Conservation (phyloP, 805 yeast genomes). For the Zygosaccharomyces rouxii region DNA sequence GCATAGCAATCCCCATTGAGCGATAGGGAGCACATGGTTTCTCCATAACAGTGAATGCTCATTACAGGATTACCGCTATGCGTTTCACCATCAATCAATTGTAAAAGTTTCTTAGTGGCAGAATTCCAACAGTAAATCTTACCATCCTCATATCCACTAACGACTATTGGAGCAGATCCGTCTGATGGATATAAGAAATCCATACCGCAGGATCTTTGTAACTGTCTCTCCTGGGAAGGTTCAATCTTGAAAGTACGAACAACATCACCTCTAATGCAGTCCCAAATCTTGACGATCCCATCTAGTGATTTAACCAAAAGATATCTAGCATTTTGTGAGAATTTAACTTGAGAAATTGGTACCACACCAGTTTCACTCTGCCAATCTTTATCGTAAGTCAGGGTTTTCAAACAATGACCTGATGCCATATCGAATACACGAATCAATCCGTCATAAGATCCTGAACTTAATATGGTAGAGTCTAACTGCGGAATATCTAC, state of each 20-base stretch:
- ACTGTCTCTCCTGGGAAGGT: slow-evolving; percentile 9
- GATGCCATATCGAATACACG: slow-evolving; percentile 82
- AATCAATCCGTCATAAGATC: slow-evolving; percentile 86
- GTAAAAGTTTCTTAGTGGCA: slow-evolving; percentile 20
- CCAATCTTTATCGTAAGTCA: slow-evolving; percentile 73
- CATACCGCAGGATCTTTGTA: slow-evolving; percentile 30
- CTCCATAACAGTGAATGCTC: slow-evolving; percentile 19
- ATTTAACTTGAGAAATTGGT: slow-evolving; percentile 69
- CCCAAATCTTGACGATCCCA: slow-evolving; percentile 79
- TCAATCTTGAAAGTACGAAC: slow-evolving; percentile 57
- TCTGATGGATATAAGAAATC: slow-evolving; percentile 25
- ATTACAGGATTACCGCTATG: slow-evolving; percentile 22
- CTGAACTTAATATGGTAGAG: slow-evolving; percentile 71
- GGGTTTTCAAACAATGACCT: slow-evolving; percentile 88
- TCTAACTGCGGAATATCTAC: slow-evolving; percentile 74
- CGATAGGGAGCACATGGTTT: slow-evolving; percentile 25
- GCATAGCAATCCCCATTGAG: slow-evolving; percentile 28
- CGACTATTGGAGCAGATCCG: slow-evolving; percentile 20
- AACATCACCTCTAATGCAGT: slow-evolving; percentile 73
- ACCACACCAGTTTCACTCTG: slow-evolving; percentile 49
- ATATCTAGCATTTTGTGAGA: slow-evolving; percentile 77
- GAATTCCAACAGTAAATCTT: slow-evolving; percentile 28
- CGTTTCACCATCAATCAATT: slow-evolving; percentile 13
- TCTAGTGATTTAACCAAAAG: slow-evolving; percentile 76
- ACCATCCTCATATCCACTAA: slow-evolving; percentile 32